Conservation (phyloP, 106 monocot species). For the Dendrobium nobile region DNA sequence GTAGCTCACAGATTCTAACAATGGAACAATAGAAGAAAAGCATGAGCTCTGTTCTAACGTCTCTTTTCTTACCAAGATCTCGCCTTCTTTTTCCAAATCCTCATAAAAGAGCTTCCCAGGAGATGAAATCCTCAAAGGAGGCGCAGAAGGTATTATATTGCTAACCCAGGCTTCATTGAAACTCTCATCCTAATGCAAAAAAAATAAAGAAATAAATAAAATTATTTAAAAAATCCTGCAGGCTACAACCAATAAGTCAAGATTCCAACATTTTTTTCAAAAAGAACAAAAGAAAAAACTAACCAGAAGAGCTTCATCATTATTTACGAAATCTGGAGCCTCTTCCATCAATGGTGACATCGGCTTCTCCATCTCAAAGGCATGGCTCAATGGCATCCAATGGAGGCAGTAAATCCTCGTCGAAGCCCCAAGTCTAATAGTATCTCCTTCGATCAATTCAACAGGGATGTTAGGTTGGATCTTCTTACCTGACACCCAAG, state of each 20-base stretch:
- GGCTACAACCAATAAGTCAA: not conserved
- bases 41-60: not conserved
- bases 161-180: not conserved
- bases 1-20: not conserved
- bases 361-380: slow-evolving; percentile 30
- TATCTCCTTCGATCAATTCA: slow-evolving; percentile 44
- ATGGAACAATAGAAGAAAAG: slow-evolving; percentile 3
- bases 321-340: slow-evolving; percentile 3
- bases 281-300: not conserved
- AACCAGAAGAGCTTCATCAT: slow-evolving; percentile 31
- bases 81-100: not conserved
- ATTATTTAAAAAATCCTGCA: not conserved
- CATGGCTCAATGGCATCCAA: slow-evolving; percentile 29
- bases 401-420: slow-evolving; percentile 49
- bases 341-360: slow-evolving; percentile 31
- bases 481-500: slow-evolving; percentile 52
- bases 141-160: slow-evolving; percentile 29
- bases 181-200: slow-evolving; percentile 15
- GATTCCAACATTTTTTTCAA: not conserved
- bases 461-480: slow-evolving; percentile 28
- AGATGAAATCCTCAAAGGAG: slow-evolving; percentile 9
- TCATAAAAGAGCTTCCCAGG: not conserved
- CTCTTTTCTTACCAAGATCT: not conserved
- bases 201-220: not conserved
- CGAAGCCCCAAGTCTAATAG: slow-evolving; percentile 46